phyloP scores from a whole-genome alignment of 768 basidiomycete genomes.

The Coprinellus aureogranulatus region DNA sequence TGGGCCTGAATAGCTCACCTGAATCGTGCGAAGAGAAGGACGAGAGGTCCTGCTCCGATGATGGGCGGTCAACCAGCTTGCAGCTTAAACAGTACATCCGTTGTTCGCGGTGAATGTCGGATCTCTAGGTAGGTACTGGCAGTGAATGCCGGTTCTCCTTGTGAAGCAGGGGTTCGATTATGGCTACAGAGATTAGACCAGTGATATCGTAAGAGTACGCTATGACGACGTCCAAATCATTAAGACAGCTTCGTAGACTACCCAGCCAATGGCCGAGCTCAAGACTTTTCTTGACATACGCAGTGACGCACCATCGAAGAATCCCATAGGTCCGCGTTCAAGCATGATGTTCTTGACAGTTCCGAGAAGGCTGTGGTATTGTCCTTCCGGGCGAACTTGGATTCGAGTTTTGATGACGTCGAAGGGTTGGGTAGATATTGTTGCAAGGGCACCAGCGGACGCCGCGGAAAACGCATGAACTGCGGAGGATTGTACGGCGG shows the following conservation, averaged over 20 bases:
- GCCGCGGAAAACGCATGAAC: conserved; percentile 71
- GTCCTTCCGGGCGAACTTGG: conserved; percentile 79
- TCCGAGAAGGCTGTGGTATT: conserved; percentile 68
- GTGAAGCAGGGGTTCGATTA: background rate
- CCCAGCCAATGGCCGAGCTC: conserved; percentile 91
- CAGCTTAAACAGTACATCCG: background rate
- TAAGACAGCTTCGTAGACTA: conserved; percentile 78
- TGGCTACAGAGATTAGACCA: background rate
- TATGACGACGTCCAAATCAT: conserved; percentile 42
- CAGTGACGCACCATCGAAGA: conserved; percentile 83
- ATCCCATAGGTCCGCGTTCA: conserved; percentile 77
- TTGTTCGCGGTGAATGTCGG: background rate
- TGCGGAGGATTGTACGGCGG: conserved; percentile 44
- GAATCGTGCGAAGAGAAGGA: background rate
- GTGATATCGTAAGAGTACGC: background rate
- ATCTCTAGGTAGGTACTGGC: too few relatives aligned
- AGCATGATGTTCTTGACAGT: conserved; percentile 68
- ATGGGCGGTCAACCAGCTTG: background rate
- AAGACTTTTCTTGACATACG: conserved; percentile 83
- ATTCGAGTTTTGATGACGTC: conserved; percentile 96
- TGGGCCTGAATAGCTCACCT: background rate
- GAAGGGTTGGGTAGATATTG: conserved; percentile 85
- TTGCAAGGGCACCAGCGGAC: conserved; percentile 80
- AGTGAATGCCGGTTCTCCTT: too few relatives aligned
- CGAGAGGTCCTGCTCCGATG: background rate